These are phyloP conservation scores for Leccinum longicurvipes DNA, from an alignment of 768 basidiomycete genomes.

Conservation along the genomic window DNA sequence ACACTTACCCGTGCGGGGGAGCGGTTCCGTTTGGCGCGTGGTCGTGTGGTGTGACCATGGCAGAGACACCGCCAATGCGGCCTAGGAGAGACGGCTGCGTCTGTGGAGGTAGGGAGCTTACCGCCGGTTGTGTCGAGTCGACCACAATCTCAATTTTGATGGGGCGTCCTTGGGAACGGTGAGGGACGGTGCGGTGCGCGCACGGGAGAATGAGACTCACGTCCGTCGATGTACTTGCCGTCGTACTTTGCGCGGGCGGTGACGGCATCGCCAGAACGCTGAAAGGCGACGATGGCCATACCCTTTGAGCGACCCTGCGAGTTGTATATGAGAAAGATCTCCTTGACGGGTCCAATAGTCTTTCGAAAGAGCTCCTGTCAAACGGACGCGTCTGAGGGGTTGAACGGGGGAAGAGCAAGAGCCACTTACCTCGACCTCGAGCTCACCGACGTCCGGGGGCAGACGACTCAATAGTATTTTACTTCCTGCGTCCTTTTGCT, in stretches of 20 bases:
- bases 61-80: constrained; percentile 30
- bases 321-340: constrained; percentile 71
- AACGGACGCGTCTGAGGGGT: constrained; percentile 6
- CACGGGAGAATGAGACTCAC: constrained; percentile 30
- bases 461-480: constrained; percentile 66
- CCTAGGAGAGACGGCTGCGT: constrained; percentile 37
- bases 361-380: constrained; percentile 71
- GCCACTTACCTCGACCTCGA: constrained; percentile 59
- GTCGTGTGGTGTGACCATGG: constrained; percentile 8
- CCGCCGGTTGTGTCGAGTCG: constrained; percentile 36
- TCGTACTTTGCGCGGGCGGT: constrained; percentile 67
- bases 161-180: constrained; percentile 48
- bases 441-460: constrained; percentile 65
- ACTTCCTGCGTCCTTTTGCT: constrained; percentile 46
- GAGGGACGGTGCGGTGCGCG: background rate
- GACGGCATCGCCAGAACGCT: constrained; percentile 58
- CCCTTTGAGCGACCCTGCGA: constrained; percentile 73
- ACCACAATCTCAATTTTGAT: constrained; percentile 63
- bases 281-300: constrained; percentile 73
- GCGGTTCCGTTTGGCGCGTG: constrained; percentile 18
- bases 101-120: constrained; percentile 23
- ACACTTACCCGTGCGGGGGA: constrained; percentile 10
- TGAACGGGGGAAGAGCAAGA: background rate
- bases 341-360: constrained; percentile 71
- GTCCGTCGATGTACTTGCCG: constrained; percentile 71